These are phyloP conservation scores for Calocybe gambosa DNA, from an alignment of 1,284 basidiomycete species.

Conservation along the genomic window DNA sequence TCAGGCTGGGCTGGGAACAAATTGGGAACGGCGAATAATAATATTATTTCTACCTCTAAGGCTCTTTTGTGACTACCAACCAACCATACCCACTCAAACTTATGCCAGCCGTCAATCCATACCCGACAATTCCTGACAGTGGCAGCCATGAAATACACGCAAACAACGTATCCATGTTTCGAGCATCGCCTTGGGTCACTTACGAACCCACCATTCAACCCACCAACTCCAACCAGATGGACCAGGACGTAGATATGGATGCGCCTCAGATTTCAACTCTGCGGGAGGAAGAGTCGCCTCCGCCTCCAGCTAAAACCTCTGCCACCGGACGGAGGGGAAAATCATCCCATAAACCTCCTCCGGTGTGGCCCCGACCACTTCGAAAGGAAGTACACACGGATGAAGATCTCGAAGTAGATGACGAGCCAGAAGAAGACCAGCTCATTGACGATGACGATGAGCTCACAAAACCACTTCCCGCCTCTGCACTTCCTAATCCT, in stretches of 20 bases:
- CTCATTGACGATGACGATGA: constrained; percentile 64
- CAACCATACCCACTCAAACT: no score
- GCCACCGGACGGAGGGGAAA: constrained; percentile 44
- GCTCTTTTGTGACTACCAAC: no score
- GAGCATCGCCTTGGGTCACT: constrained; percentile 40
- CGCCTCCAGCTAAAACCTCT: constrained; percentile 37
- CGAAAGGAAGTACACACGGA: constrained; percentile 26
- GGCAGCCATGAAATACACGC: constrained; percentile 27
- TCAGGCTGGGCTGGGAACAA: constrained; percentile 1
- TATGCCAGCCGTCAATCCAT: constrained; percentile 12
- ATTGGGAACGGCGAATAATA: neutral
- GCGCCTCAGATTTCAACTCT: constrained; percentile 75
- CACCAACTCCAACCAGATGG: constrained; percentile 29
- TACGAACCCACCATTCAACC: constrained; percentile 29
- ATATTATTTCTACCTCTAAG: no score
- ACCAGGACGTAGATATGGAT: constrained; percentile 64
- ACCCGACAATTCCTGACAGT: constrained; percentile 12
- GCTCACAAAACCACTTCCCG: constrained; percentile 26
- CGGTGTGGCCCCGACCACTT: constrained; percentile 19
- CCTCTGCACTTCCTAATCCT: constrained; percentile 23
- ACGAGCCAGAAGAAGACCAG: constrained; percentile 66
- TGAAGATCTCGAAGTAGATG: constrained; percentile 52
- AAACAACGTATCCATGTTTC: constrained; percentile 38
- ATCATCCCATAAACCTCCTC: constrained; percentile 13
- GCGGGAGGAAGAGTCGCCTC: constrained; percentile 61